These are phyloP conservation scores for Phylloporus scabripes DNA, from an alignment of 768 basidiomycete genomes.

Conservation along the genomic window DNA sequence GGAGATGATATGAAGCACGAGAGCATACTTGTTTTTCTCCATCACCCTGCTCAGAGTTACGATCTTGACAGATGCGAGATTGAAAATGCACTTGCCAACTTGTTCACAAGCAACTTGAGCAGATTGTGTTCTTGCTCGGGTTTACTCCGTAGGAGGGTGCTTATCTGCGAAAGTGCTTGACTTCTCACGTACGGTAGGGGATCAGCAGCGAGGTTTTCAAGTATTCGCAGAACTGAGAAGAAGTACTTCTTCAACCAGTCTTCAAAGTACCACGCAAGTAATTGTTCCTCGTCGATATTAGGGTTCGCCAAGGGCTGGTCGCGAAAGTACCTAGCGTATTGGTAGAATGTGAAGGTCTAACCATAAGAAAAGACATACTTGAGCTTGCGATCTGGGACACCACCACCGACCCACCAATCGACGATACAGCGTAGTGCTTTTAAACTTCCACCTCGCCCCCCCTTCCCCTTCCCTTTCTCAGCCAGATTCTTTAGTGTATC, in stretches of 20 bases:
- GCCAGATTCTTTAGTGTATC: constrained; percentile 73
- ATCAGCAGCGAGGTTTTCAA: constrained; percentile 84
- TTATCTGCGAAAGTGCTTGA: constrained; percentile 73
- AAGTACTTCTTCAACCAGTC: constrained; percentile 98
- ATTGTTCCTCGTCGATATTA: constrained; percentile 59
- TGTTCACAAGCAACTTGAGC: constrained; percentile 87
- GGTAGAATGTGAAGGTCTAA: neutral
- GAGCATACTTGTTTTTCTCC: constrained; percentile 83
- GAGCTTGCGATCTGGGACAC: constrained; percentile 82
- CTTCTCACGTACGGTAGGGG: constrained; percentile 84
- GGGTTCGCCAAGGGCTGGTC: constrained; percentile 75
- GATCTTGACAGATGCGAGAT: neutral
- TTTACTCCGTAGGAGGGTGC: constrained; percentile 76
- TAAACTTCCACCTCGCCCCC: constrained; percentile 87
- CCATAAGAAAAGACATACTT: constrained; percentile 45
- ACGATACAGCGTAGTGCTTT: constrained; percentile 88
- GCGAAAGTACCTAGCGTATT: constrained; percentile 69
- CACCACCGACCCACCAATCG: constrained; percentile 97
- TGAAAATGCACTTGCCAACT: constrained; percentile 54
- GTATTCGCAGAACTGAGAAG: constrained; percentile 82
- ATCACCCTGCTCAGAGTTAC: constrained; percentile 58
- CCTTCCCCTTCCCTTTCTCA: constrained; percentile 72
- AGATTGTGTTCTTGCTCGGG: constrained; percentile 98
- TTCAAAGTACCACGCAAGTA: constrained; percentile 88
- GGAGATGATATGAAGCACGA: constrained; percentile 82